Base-by-base conservation (phyloP, 345 rosid genomes). In the Cochlearia excelsa region DNA sequence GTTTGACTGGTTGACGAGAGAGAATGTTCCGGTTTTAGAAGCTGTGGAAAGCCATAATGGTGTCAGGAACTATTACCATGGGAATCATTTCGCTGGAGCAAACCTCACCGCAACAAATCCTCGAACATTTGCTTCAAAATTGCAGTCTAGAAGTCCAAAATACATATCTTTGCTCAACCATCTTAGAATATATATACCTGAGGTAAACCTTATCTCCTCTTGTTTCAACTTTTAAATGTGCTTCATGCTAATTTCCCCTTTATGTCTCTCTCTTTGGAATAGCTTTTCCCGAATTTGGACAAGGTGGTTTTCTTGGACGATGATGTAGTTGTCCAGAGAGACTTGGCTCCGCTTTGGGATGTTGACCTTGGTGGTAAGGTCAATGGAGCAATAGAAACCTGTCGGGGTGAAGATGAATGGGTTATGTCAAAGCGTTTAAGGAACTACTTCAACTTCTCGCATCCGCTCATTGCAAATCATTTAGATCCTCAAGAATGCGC, bases 401-500 rank as follows among this genome's bases (percentile, higher is more conserved):
- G 99, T 77, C 79, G 75, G 65, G 99, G 99, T 44, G 96, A 87
- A 59, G 99, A 90, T 68, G 84, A 84, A 62, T 90, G 96, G 97
- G 99, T 94, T 57, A 94, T 94, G 99, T 87, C 96, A 54, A 94
- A 94, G 77, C 95, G 72, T 65, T 84, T 94, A 77, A 84, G 74
- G 74, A 90, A 94, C 82, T 94, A 94, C 85, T 94, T 94, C 82
- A 94, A 94, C 73, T 94, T 94, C 76, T 84, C 99, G n/a, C 97
- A 94, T 79, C 96, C 99, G 51, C 93, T 82, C 71, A 54, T 94
- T 5, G 75, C 82, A 29, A 80, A 90, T 72, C 76, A 84, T 79
- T 77, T 94, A 80, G 79, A 94, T 60, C 93, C 96, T 1, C 74
- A 85, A 51, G 99, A 90, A 79, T 94, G 99, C 70, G 99, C 99